Percentiles rank a stretch among this genome's conserved stretches.
These are phyloP conservation scores for Zhuliangozyma parablackwelliae DNA, from an alignment of 1,139 yeast species.

Conservation along the genomic window DNA sequence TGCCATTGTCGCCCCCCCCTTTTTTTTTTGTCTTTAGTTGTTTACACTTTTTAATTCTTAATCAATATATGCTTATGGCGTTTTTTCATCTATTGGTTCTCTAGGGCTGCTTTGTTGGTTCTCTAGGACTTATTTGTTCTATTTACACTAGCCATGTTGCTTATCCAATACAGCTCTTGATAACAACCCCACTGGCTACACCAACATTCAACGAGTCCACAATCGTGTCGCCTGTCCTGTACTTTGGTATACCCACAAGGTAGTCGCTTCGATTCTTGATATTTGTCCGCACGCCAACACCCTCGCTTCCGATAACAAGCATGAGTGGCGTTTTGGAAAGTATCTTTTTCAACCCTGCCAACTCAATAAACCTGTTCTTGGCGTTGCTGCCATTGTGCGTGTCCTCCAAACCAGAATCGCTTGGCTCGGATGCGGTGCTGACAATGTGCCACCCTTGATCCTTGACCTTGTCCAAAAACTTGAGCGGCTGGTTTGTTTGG, in stretches of 20 bases:
- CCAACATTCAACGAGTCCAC: constrained; percentile 87
- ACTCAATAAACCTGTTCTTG: constrained; percentile 30
- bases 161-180: constrained; percentile 36
- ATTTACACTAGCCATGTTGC: constrained; percentile 2
- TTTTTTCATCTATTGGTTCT: too few species aligned
- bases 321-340: constrained; percentile 54
- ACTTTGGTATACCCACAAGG: constrained; percentile 48
- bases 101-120: too few species aligned
- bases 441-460: constrained; percentile 69
- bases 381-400: constrained; percentile 7
- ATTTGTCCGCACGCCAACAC: constrained; percentile 71
- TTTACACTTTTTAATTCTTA: too few species aligned
- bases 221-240: constrained; percentile 30
- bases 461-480: constrained; percentile 54
- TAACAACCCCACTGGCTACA: constrained; percentile 75
- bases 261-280: constrained; percentile 61
- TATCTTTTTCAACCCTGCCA: constrained; percentile 40
- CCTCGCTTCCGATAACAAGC: constrained; percentile 81
- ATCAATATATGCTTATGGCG: too few species aligned
- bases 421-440: constrained; percentile 40
- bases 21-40: too few species aligned
- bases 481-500: constrained; percentile 52
- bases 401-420: too few species aligned
- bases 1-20: too few species aligned
- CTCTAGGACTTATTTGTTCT: too few species aligned